Base-by-base conservation (phyloP, 768 basidiomycete species). In the Mrakia gelida region DNA sequence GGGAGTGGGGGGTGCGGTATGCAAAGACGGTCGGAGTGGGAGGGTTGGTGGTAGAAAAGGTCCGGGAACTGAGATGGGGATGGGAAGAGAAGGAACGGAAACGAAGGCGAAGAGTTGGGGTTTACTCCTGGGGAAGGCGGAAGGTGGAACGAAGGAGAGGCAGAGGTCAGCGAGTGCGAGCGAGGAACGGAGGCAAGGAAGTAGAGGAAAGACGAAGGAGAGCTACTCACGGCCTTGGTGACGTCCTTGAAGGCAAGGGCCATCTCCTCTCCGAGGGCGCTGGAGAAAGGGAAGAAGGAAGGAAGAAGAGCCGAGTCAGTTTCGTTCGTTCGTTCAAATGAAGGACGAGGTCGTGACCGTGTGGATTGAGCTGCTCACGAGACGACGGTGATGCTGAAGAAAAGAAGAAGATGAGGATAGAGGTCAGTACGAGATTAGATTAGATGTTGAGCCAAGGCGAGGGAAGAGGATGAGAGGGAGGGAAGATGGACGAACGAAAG, bases 251-350 rank as follows among this genome's bases (percentile, higher is more conserved):
- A 79, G 43, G 73, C 65, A 62, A 79, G 78, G 49, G 73, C 73
- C 73, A 79, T 75, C 78, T 79, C 78, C 78, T 79, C 78, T 41
- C 78, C 78, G 54, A 79, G 78, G 62, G 78, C 78, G 59, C 59
- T 59, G 45, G 62, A 38, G 15, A 34, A 78, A 63, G 30, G 30
- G 74, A 72, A 52, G 49, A 45, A 45, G 49, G 49, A 52, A 52
- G 49, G 49, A 21, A 52, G n/a, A 78, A 3, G 45, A n/a, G 61
- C 32, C 77, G 28, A 74, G 72, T 59, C 62, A 67, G 61, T 45
- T 75, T 75, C 32, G 45, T 45, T 1, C 45, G 45, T 45, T 45
- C 45, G 45, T 11, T 10, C 9, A 1, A 15, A 10, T 6, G 38
- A 9, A 41, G 32, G 15, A 38, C 1, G 32, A 30, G 38, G 2